Percentiles rank a stretch among this genome's conserved stretches.
Evolutionary conservation across 179 eudicot genomes (phyloP).

Genomic region (Silene vulgaris): DNA sequence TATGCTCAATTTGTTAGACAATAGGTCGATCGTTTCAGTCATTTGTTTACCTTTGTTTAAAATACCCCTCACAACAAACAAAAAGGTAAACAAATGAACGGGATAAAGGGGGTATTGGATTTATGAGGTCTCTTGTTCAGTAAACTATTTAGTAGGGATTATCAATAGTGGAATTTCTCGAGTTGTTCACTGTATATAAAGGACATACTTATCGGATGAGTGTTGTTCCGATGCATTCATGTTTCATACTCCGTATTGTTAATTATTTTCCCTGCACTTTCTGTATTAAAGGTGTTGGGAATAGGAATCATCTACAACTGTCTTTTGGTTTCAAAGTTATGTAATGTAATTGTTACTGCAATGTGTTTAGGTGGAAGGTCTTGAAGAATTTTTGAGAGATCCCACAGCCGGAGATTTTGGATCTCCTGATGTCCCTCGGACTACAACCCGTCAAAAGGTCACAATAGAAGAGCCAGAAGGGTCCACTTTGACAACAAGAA

Average conservation of each 20-base stretch:
- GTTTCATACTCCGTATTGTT: not conserved
- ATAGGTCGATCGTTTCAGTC: too few species aligned
- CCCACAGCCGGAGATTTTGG: constrained; percentile 30
- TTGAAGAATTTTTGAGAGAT: constrained; percentile 47
- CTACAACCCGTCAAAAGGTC: constrained; percentile 37
- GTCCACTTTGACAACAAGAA: constrained; percentile 36
- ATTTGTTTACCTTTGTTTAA: too few species aligned
- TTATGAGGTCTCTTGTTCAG: too few species aligned
- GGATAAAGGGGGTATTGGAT: too few species aligned
- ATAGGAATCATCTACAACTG: too few species aligned
- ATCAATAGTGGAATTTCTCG: not conserved
- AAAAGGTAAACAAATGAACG: too few species aligned
- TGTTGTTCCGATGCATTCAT: not conserved
- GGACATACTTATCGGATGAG: not conserved
- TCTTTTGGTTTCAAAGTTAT: not conserved
- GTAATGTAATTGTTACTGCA: not conserved
- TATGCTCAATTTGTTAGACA: too few species aligned
- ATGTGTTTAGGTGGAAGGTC: constrained; percentile 61
- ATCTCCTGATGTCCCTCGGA: constrained; percentile 45
- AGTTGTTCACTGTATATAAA: too few species aligned
- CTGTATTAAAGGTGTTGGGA: not conserved
- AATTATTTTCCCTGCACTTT: not conserved
- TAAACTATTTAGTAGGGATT: not conserved
- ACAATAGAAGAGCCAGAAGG: constrained; percentile 30
- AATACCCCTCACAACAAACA: too few species aligned